Evolutionary conservation across 139 green algal genomes (phyloP), one percentile per base, ranked within the genome.

Genomic region (Coccomyxa sp.): DNA sequence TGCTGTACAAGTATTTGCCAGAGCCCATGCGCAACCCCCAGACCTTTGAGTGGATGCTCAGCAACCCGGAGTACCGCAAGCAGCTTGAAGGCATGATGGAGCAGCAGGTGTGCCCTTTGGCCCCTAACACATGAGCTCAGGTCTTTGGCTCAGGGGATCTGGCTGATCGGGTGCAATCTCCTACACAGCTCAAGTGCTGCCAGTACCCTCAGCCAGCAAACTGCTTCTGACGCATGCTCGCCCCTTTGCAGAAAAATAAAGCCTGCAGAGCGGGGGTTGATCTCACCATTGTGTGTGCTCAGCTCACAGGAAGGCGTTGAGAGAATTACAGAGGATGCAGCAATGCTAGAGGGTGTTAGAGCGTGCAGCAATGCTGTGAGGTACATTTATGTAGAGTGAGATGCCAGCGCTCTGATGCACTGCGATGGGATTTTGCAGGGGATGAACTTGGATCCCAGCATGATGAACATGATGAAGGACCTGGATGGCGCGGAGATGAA

Each of bases 1-100:
- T 94, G 88, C 79, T 97, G 69, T 97, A 97, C 87, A 91, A 91
- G 0, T 94, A 97, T 89, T 85, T 97, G 73, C 93, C 93, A 6
- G 92, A 96, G 84, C 86, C 86, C 10, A 97, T 97, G 93, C 89
- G 92, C 84, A 97, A 96, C 82, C 90, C 89, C 0, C 39, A 91
- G 72, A 94, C 88, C 54, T 95, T 97, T 41, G 89, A 96, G 83
- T 97, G 90, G 90, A 96, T 97, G 91, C 82, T 97, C 40, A 75
- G 29, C 44, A 94, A 93, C 81, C 91, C 91, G 0, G 90, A 95
- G 78, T 83, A 84, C 44, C 80, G 84, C 39, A 55, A 78, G 40
- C 87, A 91, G 83, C 85, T 95, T 68, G 85, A 93, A 74, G 81
- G 86, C 73, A 89, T 90, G 83, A 82, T 92, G 73, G 76, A 83